These are phyloP conservation scores for Setomelanomma holmii DNA, from an alignment of 2,329 filamentous ascomycete species.

Conservation along the genomic window DNA sequence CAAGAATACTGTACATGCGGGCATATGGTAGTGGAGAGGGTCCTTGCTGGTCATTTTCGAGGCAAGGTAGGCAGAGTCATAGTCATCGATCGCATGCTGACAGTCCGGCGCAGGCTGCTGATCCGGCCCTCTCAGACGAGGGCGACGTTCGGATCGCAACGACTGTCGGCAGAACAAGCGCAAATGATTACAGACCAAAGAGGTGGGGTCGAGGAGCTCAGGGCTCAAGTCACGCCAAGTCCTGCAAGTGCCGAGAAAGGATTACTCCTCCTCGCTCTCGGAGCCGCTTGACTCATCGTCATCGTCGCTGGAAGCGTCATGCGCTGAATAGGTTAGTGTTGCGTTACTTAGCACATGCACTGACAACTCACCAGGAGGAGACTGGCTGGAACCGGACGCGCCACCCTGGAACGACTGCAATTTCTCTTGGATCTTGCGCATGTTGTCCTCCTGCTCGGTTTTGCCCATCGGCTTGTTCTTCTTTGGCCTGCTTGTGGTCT, in stretches of 20 bases:
- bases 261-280: slow-evolving; percentile 57
- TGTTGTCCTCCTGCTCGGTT: slow-evolving; percentile 72
- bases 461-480: slow-evolving; percentile 83
- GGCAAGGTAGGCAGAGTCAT: background rate
- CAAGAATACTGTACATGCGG: slow-evolving; percentile 31
- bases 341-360: slow-evolving; percentile 12
- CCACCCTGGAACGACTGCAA: slow-evolving; percentile 52
- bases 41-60: slow-evolving; percentile 1
- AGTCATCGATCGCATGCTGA: slow-evolving; percentile 14
- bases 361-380: slow-evolving; percentile 47
- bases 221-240: no score
- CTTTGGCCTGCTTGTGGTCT: slow-evolving; percentile 63
- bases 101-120: slow-evolving; percentile 5
- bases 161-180: background rate
- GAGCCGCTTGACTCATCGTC: slow-evolving; percentile 58
- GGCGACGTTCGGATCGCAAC: no score
- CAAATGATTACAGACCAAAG: background rate
- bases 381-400: slow-evolving; percentile 56
- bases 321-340: slow-evolving; percentile 35
- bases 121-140: no score
- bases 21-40: slow-evolving; percentile 11
- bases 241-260: background rate
- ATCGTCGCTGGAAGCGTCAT: slow-evolving; percentile 61
- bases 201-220: background rate
- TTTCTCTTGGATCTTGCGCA: slow-evolving; percentile 68